A percentile compares a stretch with the other conserved stretches of the same genome.
Conservation (phyloP, 192 early-diverging fungal genomes). For the Backusella sp. region DNA sequence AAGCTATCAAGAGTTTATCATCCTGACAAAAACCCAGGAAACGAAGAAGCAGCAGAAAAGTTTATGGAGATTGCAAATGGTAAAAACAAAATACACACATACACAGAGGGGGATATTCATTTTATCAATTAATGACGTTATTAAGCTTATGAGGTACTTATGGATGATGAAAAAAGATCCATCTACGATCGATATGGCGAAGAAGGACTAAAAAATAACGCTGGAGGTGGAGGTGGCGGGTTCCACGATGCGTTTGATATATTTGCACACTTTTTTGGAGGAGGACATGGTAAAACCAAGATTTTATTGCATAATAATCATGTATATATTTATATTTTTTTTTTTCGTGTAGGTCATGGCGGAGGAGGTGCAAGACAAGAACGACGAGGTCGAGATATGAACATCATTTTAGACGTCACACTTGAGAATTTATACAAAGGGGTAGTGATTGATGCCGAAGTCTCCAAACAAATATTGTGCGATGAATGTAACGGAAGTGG, state of each 20-base stretch:
- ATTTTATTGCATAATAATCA: not conserved
- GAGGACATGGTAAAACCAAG: constrained; percentile 21
- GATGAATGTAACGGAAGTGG: constrained; percentile 91
- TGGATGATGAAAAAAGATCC: constrained; percentile 87
- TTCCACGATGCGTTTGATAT: constrained; percentile 99
- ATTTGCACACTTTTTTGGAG: constrained; percentile 88
- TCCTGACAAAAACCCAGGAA: constrained; percentile 85
- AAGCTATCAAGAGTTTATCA: constrained; percentile 85
- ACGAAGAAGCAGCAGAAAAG: constrained; percentile 9
- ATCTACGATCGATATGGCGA: constrained; percentile 97
- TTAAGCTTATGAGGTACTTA: constrained; percentile 96
- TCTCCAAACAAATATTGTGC: constrained; percentile 81
- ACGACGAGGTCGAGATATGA: constrained; percentile 79
- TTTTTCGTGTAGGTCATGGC: constrained; percentile 6
- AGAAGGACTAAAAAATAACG: constrained; percentile 84
- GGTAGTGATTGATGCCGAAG: constrained; percentile 69
- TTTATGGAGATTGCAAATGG: constrained; percentile 25
- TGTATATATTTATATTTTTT: not conserved
- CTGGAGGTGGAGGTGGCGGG: constrained; percentile 50
- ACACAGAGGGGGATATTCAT: not conserved
- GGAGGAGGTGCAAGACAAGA: constrained; percentile 62
- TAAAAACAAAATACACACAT: not conserved
- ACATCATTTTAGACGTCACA: constrained; percentile 78
- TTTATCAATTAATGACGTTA: constrained; percentile 66
- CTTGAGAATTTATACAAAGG: constrained; percentile 92